Percentiles rank a stretch among this genome's conserved stretches.
These are phyloP conservation scores for Kodamaea leandrae DNA, from an alignment of 805 yeast genomes.

Conservation along the genomic window DNA sequence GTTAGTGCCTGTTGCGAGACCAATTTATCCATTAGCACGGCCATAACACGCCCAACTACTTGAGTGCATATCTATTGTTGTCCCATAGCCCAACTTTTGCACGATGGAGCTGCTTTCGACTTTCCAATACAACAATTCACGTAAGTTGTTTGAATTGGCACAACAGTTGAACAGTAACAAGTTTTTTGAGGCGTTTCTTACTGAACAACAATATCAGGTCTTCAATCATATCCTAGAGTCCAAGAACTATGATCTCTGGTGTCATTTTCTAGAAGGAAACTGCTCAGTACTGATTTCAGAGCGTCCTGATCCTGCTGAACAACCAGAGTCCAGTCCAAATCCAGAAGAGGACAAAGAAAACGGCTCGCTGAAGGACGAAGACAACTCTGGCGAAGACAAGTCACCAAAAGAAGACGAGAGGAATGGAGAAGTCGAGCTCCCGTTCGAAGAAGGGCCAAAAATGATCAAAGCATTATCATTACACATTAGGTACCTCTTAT, in stretches of 20 bases:
- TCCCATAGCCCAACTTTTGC: neutral
- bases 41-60: neutral
- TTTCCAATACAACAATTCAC: conserved; percentile 33
- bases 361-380: neutral
- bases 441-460: conserved; percentile 43
- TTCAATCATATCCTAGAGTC: conserved; percentile 45
- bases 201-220: conserved; percentile 55
- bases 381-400: neutral
- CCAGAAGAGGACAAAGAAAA: neutral
- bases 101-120: conserved; percentile 38
- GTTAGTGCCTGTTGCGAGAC: neutral
- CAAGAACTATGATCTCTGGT: conserved; percentile 40
- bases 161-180: conserved; percentile 28
- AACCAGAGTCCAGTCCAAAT: conserved; percentile 17
- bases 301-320: conserved; percentile 12
- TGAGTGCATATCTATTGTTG: neutral
- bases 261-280: conserved; percentile 44
- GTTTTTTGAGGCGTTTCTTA: conserved; percentile 41
- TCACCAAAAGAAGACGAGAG: conserved; percentile 34
- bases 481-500: conserved; percentile 62
- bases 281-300: conserved; percentile 21
- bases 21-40: neutral
- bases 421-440: conserved; percentile 10
- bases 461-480: conserved; percentile 47
- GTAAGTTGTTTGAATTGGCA: conserved; percentile 35